Evolutionary conservation across 768 basidiomycete species (phyloP).

Genomic region (Exidia glandulosa): DNA sequence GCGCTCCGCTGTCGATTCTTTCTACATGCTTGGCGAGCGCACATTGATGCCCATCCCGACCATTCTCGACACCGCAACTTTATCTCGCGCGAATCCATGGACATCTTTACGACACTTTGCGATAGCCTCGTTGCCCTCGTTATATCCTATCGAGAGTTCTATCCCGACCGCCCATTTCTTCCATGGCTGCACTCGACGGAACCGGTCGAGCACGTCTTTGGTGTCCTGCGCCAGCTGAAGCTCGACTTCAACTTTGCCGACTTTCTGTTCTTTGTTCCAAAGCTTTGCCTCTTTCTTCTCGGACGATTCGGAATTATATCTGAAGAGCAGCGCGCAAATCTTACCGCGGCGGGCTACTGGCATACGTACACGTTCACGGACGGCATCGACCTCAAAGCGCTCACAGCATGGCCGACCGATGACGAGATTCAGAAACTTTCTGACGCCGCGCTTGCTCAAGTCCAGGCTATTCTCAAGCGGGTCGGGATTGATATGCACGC

Average conservation of each 20-base stretch:
- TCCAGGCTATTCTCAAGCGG: conserved; percentile 7
- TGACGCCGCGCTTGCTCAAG: conserved; percentile 8
- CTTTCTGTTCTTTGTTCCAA: conserved; percentile 12
- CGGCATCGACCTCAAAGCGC: conserved; percentile 11
- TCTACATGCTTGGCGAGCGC: conserved; percentile 14
- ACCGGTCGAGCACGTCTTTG: conserved; percentile 21
- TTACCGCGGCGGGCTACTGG: conserved; percentile 10
- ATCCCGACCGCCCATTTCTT: conserved; percentile 12
- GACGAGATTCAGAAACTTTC: conserved; percentile 8
- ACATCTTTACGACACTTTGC: conserved; percentile 14
- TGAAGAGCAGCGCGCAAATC: background rate
- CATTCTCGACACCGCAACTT: conserved; percentile 12
- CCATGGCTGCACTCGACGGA: conserved; percentile 25
- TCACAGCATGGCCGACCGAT: conserved; percentile 13
- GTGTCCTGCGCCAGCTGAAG: conserved; percentile 11
- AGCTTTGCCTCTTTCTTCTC: conserved; percentile 3
- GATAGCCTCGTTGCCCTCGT: conserved; percentile 15
- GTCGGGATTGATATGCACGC: conserved; percentile 6
- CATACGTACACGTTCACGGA: conserved; percentile 19
- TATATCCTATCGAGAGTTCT: conserved; percentile 10
- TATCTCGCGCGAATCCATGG: conserved; percentile 13
- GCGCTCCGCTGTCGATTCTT: conserved; percentile 15
- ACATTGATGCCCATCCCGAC: conserved; percentile 9
- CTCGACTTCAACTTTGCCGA: conserved; percentile 16
- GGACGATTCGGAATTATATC: background rate